These are phyloP conservation scores for Penstemon barbatus DNA, from an alignment of 257 asterid genomes.

Conservation along the genomic window DNA sequence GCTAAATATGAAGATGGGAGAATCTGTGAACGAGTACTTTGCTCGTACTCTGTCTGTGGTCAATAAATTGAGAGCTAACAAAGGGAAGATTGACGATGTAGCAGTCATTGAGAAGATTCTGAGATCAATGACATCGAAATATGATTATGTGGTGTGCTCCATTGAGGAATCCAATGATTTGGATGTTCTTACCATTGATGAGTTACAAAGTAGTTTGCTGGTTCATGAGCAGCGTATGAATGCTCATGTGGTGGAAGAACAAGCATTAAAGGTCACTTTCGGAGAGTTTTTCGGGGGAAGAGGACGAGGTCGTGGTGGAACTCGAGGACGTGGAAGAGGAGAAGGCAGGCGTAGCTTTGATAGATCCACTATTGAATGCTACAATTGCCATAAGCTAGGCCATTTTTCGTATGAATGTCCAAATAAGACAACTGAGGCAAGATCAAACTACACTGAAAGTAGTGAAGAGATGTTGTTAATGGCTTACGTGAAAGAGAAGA, in stretches of 20 bases:
- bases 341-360: neutral
- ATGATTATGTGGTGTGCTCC: no score
- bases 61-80: no score
- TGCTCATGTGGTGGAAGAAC: constrained; percentile 3
- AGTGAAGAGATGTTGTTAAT: constrained; percentile 15
- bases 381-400: constrained; percentile 13
- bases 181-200: neutral
- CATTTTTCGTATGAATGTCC: constrained; percentile 26
- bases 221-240: constrained; percentile 18
- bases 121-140: no score
- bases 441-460: neutral
- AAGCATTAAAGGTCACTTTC: neutral
- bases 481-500: constrained; percentile 11
- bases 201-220: constrained; percentile 9
- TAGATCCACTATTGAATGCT: constrained; percentile 20
- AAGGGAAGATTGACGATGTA: no score
- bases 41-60: neutral
- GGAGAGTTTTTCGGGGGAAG: neutral
- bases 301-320: constrained; percentile 23
- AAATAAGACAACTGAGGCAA: neutral
- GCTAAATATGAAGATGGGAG: neutral
- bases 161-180: constrained; percentile 19
- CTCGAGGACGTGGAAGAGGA: constrained; percentile 14
- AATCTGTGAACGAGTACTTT: constrained; percentile 1
- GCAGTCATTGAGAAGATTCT: no score